Evolutionary conservation across 805 yeast species (phyloP), one percentile per base, ranked within the genome.

Genomic region (Metschnikowia santaceciliae): DNA sequence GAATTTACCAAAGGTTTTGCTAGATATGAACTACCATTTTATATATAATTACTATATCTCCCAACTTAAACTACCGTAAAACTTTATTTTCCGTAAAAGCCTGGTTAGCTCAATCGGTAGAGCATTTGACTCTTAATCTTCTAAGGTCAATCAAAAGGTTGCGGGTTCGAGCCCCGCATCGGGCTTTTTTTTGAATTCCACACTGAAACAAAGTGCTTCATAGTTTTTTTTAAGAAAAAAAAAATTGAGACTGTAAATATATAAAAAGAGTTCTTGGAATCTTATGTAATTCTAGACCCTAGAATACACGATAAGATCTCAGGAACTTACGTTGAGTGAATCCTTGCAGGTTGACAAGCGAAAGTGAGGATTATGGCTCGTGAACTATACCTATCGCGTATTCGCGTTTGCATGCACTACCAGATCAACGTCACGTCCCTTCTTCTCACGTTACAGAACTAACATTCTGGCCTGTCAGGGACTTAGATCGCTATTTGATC

Each of bases 81-180:
- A 26, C 30, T 6, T 32, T 42, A 17, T 14, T 32, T 17, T 20
- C 7, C 39, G n/a, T 30, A 11, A 47, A 17, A 30, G 56, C 56
- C 56, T 53, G 56, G 56, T 53, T 53, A 53, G 61, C 61, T 57
- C 61, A 57, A 57, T 57, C 61, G 61, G 61, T 57, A 57, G 61
- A 57, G 61, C 61, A 57, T 57, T 57, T 57, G 59, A 55, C 59
- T 55, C 59, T 57, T 55, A 57, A 55, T n/a, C 53, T 34, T 35
- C 39, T 57, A 57, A 57, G 61, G 61, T 54, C 61, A 57, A 57
- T 57, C 61, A 57, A 57, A 55, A 57, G 61, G 61, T 57, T 57
- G 61, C 61, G 61, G 61, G 59, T 55, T 57, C 61, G 61, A 57
- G 58, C 61, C 61, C 61, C 61, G 61, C 61, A 55, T 57, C 59